Evolutionary conservation across 257 asterid species (phyloP), one percentile per base, ranked within the genome.

Genomic region (Mentha longifolia): DNA sequence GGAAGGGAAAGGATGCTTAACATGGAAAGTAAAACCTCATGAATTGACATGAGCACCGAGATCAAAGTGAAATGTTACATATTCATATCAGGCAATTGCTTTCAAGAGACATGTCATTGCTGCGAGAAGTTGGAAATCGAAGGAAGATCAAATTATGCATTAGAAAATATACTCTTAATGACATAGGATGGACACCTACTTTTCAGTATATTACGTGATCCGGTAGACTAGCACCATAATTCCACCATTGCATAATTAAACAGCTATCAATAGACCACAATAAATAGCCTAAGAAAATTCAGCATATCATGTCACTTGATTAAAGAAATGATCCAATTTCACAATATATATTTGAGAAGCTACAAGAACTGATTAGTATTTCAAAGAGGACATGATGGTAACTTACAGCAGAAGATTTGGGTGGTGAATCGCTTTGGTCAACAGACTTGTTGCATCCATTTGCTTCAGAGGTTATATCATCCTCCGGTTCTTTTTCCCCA

Each of bases 361-460:
- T 46, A 55, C 19, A 42, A 45, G 20, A 22, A 43, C 35, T 42
- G 14, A 42, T 15, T 10, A 72, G 31, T 41, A 45, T 5, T 31
- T 37, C 16, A 20, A 42, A 62, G 62, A 61, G n/a, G 39, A 19
- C 3, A 16, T 50, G 61, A 35, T 3, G 41, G 61, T 25, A 77
- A 78, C 90, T 77, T 71, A 85, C 90, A 61, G 79, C 75, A 59
- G 56, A 56, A 42, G 67, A 74, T n/a, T 4, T 6, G n/a, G 81
- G 76, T 43, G 28, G 77, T 14, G 83, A 70, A 67, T 50, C 2
- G 57, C 81, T 37, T 50, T 63, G 47, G 30, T 62, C 25, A 67
- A 37, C 78, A 71, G 84, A 78, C 64, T 72, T 58, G 16, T 75
- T 10, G 52, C 45, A 52, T 39, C 20, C 71, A 50, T 70, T 63